phyloP scores from a whole-genome alignment of 139 green algal species.

The Chlorella sp. region DNA sequence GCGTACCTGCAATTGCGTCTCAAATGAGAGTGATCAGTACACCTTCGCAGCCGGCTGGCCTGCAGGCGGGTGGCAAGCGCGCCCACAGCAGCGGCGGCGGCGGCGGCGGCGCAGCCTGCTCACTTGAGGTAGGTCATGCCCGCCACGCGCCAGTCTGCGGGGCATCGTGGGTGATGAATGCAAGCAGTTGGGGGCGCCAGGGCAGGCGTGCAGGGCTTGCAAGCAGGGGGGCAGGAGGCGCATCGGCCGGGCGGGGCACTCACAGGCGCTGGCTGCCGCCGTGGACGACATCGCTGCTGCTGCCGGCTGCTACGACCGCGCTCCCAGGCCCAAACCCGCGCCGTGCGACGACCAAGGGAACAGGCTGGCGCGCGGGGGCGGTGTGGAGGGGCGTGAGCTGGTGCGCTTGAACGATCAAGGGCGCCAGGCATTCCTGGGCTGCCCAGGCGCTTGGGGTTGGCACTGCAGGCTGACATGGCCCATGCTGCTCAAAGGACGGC shows the following conservation, averaged over 20 bases:
- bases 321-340: not conserved
- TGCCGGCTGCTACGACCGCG: not conserved
- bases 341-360: too few relatives aligned
- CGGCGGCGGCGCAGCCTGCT: not conserved
- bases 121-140: conserved; percentile 82
- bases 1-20: conserved; percentile 66
- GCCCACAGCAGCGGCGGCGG: not conserved
- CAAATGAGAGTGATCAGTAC: too few relatives aligned
- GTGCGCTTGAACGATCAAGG: not conserved
- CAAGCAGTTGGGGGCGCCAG: not conserved
- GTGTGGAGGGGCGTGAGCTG: not conserved
- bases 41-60: too few relatives aligned
- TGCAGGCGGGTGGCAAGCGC: not conserved
- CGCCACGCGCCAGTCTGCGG: conserved; percentile 62
- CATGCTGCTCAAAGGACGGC: not conserved
- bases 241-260: conserved; percentile 34
- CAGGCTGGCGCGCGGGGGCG: not conserved
- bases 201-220: not conserved
- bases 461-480: not conserved
- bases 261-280: conserved; percentile 66
- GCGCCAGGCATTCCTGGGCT: not conserved
- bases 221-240: not conserved
- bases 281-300: conserved; percentile 56
- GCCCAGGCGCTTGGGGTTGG: not conserved
- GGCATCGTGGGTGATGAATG: not conserved